Conservation (phyloP, 495 filamentous ascomycete genomes). For the Chaetomidium leptoderma region DNA sequence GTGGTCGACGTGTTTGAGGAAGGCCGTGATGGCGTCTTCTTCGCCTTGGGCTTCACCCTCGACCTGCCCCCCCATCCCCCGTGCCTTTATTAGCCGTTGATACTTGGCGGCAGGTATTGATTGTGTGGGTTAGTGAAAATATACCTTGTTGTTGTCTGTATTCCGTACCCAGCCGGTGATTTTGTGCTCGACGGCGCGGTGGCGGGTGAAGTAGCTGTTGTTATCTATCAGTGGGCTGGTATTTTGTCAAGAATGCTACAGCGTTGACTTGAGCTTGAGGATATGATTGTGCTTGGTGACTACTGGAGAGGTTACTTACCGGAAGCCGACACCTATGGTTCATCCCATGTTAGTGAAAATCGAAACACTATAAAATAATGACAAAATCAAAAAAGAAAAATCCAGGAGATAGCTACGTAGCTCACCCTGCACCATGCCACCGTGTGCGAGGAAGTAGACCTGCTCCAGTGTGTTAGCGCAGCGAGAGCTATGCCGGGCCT, state of each 20-base stretch:
- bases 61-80: conserved; percentile 55
- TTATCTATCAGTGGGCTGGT: conserved; percentile 10
- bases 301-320: conserved; percentile 18
- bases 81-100: too few relatives aligned
- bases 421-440: conserved; percentile 49
- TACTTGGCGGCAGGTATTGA: too few relatives aligned
- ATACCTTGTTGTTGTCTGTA: conserved; percentile 64
- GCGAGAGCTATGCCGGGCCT: too few relatives aligned
- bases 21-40: conserved; percentile 56
- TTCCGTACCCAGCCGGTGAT: conserved; percentile 82
- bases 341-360: background rate
- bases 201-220: conserved; percentile 68
- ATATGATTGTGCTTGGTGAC: background rate
- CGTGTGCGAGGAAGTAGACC: conserved; percentile 54
- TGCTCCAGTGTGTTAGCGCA: too few relatives aligned
- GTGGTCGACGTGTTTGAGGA: conserved; percentile 70
- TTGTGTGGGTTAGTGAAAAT: conserved; percentile 1
- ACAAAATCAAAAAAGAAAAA: too few relatives aligned
- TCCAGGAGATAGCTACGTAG: background rate
- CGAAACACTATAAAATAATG: too few relatives aligned
- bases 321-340: conserved; percentile 20
- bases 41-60: conserved; percentile 83
- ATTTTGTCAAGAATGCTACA: conserved; percentile 10
- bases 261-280: background rate
- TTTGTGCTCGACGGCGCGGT: conserved; percentile 57